phyloP scores from a whole-genome alignment of 495 filamentous ascomycete genomes.

The Lasiosphaeria ovina region DNA sequence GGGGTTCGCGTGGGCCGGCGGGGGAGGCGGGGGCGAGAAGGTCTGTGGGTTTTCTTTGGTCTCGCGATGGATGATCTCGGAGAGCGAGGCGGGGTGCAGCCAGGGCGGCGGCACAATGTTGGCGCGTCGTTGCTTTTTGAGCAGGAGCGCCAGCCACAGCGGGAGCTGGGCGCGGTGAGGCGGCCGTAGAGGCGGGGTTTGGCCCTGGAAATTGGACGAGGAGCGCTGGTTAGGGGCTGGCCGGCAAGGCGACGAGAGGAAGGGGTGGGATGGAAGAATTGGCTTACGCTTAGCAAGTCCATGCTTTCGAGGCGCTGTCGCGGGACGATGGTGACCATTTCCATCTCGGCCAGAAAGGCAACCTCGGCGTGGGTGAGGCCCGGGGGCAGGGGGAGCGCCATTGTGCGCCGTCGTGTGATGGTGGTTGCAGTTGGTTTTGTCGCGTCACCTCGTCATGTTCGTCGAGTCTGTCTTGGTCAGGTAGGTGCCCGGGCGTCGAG shows the following conservation, averaged over 20 bases:
- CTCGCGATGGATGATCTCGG: conserved; percentile 74
- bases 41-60: conserved; percentile 59
- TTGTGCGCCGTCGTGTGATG: conserved; percentile 28
- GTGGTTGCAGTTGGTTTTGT: not conserved
- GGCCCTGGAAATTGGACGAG: conserved; percentile 56
- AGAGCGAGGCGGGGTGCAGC: conserved; percentile 72
- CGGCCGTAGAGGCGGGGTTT: conserved; percentile 70
- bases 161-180: conserved; percentile 79
- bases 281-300: conserved; percentile 75
- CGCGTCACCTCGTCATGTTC: conserved; percentile 1
- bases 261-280: conserved; percentile 7
- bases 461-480: not conserved
- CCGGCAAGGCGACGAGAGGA: not conserved
- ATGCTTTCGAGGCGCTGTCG: conserved; percentile 86
- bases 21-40: conserved; percentile 72
- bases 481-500: too few species aligned
- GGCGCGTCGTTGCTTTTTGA: conserved; percentile 91
- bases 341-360: conserved; percentile 96
- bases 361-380: conserved; percentile 87
- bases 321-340: conserved; percentile 86
- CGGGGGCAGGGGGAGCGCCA: conserved; percentile 80
- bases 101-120: conserved; percentile 90
- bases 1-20: conserved; percentile 51
- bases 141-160: conserved; percentile 94
- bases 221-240: conserved; percentile 5